These are phyloP conservation scores for Phytophthora quininea DNA, from an alignment of 352 stramenopile genomes.

Conservation along the genomic window DNA sequence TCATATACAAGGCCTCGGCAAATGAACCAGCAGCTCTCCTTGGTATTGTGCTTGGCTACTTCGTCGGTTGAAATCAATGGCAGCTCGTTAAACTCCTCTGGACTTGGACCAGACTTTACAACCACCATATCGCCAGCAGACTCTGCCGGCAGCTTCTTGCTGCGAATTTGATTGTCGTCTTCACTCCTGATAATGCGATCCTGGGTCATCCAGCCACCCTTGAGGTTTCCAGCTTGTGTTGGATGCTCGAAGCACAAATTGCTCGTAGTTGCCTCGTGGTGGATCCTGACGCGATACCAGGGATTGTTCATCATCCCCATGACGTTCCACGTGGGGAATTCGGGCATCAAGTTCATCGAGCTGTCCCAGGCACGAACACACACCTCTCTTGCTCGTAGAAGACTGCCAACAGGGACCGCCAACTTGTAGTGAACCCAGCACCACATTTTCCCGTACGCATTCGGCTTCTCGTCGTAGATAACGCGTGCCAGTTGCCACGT, in stretches of 20 bases:
- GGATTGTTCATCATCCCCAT: slow-evolving; percentile 96
- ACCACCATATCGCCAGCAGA: slow-evolving; percentile 2
- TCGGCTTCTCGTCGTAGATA: slow-evolving; percentile 76
- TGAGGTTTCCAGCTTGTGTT: slow-evolving; percentile 85
- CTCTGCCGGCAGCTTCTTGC: slow-evolving; percentile 17
- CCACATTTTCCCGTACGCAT: slow-evolving; percentile 91
- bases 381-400: slow-evolving; percentile 83
- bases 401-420: slow-evolving; percentile 66
- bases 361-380: slow-evolving; percentile 92
- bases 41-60: slow-evolving; percentile 90
- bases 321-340: slow-evolving; percentile 93
- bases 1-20: slow-evolving; percentile 94
- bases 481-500: slow-evolving; percentile 86
- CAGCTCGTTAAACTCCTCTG: slow-evolving; percentile 31
- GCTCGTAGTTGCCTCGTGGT: slow-evolving; percentile 46
- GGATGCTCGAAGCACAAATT: slow-evolving; percentile 92
- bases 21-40: slow-evolving; percentile 93
- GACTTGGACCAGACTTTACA: slow-evolving; percentile 10
- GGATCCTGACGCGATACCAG: slow-evolving; percentile 86
- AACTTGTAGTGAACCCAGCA: slow-evolving; percentile 93
- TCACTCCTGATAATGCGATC: slow-evolving; percentile 48
- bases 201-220: slow-evolving; percentile 92
- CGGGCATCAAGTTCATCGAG: slow-evolving; percentile 91
- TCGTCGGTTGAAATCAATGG: slow-evolving; percentile 55
- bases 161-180: slow-evolving; percentile 38